Conservation (phyloP, 1,139 yeast genomes). For the Pichia sp. region DNA sequence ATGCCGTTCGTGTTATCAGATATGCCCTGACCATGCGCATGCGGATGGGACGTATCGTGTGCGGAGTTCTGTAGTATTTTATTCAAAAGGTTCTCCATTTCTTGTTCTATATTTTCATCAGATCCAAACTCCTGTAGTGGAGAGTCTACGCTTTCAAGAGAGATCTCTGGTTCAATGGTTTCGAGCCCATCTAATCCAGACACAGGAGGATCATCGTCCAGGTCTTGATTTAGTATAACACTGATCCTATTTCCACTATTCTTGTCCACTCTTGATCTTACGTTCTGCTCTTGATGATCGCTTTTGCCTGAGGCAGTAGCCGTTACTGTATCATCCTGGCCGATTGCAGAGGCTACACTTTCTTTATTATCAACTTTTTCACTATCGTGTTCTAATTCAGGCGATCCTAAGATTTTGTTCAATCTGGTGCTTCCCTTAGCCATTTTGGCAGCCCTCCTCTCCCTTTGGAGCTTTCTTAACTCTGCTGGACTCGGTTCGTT, state of each 20-base stretch:
- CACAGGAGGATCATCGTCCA: conserved; percentile 27
- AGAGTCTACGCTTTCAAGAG: conserved; percentile 11
- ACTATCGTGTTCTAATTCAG: conserved; percentile 17
- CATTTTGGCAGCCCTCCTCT: conserved; percentile 68
- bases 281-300: neutral
- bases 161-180: conserved; percentile 7
- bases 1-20: neutral
- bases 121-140: conserved; percentile 14
- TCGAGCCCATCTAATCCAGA: conserved; percentile 16
- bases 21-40: conserved; percentile 8
- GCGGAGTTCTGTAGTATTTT: conserved; percentile 10
- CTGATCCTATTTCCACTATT: neutral
- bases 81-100: conserved; percentile 13
- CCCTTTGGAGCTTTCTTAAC: conserved; percentile 56
- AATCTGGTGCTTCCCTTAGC: conserved; percentile 60
- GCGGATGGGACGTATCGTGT: neutral
- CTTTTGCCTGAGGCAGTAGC: neutral
- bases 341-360: neutral
- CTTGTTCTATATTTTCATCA: conserved; percentile 9
- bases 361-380: conserved; percentile 4
- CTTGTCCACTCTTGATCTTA: neutral
- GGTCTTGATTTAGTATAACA: neutral
- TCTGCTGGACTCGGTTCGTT: conserved; percentile 39
- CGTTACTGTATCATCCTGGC: neutral
- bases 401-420: conserved; percentile 45